phyloP scores from a whole-genome alignment of 441 rosid genomes.

The Bruguiera hainesii region DNA sequence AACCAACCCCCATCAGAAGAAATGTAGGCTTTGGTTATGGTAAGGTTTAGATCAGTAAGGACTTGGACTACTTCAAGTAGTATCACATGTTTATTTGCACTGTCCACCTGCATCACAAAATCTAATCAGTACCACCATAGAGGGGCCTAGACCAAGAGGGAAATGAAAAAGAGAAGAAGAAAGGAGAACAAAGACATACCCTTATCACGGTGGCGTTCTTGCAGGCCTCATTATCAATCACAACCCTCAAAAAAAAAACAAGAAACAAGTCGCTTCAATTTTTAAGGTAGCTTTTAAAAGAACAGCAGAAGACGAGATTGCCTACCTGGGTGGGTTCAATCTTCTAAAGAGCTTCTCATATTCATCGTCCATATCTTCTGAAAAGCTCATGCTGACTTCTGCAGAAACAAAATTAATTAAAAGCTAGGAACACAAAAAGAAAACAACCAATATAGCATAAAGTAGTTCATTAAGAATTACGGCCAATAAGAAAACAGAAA shows the following conservation, averaged over 20 bases:
- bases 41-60: slow-evolving; percentile 87
- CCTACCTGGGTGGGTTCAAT: slow-evolving; percentile 84
- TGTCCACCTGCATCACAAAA: slow-evolving; percentile 57
- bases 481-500: slow-evolving; percentile 24
- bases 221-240: slow-evolving; percentile 81
- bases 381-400: slow-evolving; percentile 60
- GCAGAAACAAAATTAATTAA: slow-evolving; percentile 19
- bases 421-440: slow-evolving; percentile 7
- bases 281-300: slow-evolving; percentile 2
- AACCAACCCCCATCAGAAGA: slow-evolving; percentile 98
- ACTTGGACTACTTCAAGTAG: slow-evolving; percentile 92
- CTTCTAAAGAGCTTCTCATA: slow-evolving; percentile 75
- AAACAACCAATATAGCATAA: slow-evolving; percentile 22
- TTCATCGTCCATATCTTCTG: slow-evolving; percentile 67
- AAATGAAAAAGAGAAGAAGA: slow-evolving; percentile 8
- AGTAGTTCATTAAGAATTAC: slow-evolving; percentile 15
- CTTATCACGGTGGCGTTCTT: slow-evolving; percentile 77
- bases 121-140: slow-evolving; percentile 11
- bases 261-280: background rate
- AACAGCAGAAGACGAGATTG: slow-evolving; percentile 16
- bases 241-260: slow-evolving; percentile 43
- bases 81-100: slow-evolving; percentile 88
- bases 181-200: slow-evolving; percentile 31
- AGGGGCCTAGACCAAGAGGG: slow-evolving; percentile 6
- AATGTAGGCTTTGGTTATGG: slow-evolving; percentile 77